Evolutionary conservation across 768 basidiomycete genomes (phyloP), one percentile per base, ranked within the genome.

Genomic region (Tylopilus felleus): DNA sequence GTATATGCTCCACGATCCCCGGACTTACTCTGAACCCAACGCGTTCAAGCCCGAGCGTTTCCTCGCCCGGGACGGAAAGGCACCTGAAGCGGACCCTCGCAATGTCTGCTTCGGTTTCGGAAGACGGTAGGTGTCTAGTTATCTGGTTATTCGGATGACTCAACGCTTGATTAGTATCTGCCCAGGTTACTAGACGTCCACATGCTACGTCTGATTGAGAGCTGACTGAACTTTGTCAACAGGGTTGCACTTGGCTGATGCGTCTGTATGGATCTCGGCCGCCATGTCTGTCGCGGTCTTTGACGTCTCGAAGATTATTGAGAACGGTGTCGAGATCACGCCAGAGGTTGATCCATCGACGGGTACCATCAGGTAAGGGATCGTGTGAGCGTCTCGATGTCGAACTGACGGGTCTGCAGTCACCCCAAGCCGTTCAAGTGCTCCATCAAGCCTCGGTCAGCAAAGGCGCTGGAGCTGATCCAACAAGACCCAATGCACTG

Each of bases 81-180:
- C 67, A 41, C 76, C 76, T 28, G 81, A 85, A 61, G 65, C 61
- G 19, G 84, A 86, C 66, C 83, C 85, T 55, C 80, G 80, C 51
- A 75, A 75, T 45, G 64, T 83, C 44, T 83, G 80, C 60, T 89
- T 87, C 69, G 86, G 86, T 8, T 89, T 86, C 62, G 86, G 86
- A 45, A 74, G 86, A 70, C 79, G 86, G 64, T 70, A 67, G 19
- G 75, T 72, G 47, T 46, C 10, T 47, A 31, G 47, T 27, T 8
- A 53, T 27, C 42, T 29, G 14, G 44, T 42, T 45, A 56, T 49
- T 36, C 22, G 43, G 17, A 39, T 29, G 40, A 47, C 53, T 55
- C 42, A 39, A 8, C 21, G 1, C 29, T 28, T 22, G 27, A 22
- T 41, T 47, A 68, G 60, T 13, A 63, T 68, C 38, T 70, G 69